Base-by-base conservation (phyloP, 169 alveolate species). In the Ichthyophthirius multifiliis region DNA sequence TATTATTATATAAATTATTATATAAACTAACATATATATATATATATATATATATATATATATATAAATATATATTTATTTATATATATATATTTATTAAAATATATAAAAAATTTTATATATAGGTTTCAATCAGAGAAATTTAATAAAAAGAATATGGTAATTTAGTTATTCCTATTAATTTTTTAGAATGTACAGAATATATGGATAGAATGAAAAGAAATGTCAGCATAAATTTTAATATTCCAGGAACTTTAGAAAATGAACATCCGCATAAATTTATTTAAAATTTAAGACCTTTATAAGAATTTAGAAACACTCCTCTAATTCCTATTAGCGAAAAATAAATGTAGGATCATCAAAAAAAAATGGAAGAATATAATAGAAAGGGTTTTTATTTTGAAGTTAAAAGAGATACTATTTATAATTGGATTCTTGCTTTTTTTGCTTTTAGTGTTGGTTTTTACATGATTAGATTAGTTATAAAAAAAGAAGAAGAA, bases 191-290 rank as follows among this genome's bases (percentile, higher is more conserved):
- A 18, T 48, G 86, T 67, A 64, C 79, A 27, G 64, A 46, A 16
- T 64, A 43, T 6, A 90, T 90, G 94, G 85, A 71, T 34, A 64
- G 74, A 30, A 35, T 86, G 7, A 55, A 90, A 65, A 62, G 67
- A 18, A 20, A 37, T 43, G 43, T 67, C 32, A 39, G 73, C 18
- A 44, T 79, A 4, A 90, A 90, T 55, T 64, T 79, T 12, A 87
- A 85, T 34, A 90, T 90, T 80, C 94, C 94, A n/a, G 94, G 94
- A 32, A 85, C 90, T n/a, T 86, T 90, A 2, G 94, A 90, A 71
- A 75, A 75, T 18, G 90, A 86, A 23, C 94, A 90, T 45, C 90
- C 94, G 5, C 89, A 90, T 62, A 83, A 88, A 73, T 90, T 90
- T 43, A 31, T 90, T 31, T 74, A 48, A 73, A 76, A 85, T 31